Evolutionary conservation across 2,329 filamentous ascomycete genomes (phyloP).

Genomic region (Phyllosticta capitalensis): DNA sequence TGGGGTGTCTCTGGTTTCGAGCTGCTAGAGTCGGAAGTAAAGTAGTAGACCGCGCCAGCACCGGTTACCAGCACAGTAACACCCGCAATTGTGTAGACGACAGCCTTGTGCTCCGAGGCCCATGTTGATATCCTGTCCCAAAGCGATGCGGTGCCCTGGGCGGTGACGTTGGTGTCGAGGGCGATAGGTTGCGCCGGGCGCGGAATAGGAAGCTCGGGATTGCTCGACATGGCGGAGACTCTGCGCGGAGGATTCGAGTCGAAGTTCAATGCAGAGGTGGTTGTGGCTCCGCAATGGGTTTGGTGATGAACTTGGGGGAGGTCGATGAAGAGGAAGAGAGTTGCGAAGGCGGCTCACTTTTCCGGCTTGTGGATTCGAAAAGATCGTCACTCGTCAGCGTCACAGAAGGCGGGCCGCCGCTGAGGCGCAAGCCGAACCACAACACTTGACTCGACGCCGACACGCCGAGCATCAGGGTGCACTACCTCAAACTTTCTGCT

Average conservation of each 20-base stretch:
- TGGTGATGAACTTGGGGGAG: background rate
- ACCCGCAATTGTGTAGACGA: conserved; percentile 93
- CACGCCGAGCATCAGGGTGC: background rate
- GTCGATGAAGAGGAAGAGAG: conserved; percentile 7
- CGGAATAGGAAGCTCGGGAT: conserved; percentile 23
- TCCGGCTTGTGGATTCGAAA: conserved; percentile 2
- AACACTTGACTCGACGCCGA: conserved; percentile 3
- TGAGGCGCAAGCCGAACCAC: conserved; percentile 2
- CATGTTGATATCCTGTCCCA: conserved; percentile 88
- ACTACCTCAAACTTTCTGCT: background rate
- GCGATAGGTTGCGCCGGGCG: conserved; percentile 10
- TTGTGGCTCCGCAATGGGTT: background rate
- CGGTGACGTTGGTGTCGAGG: conserved; percentile 20
- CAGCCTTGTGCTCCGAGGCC: conserved; percentile 90
- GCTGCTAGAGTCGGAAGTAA: conserved; percentile 49
- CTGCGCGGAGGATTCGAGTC: background rate
- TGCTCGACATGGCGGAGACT: conserved; percentile 30
- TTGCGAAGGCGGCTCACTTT: conserved; percentile 10
- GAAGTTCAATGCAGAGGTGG: background rate
- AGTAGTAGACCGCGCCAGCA: conserved; percentile 87
- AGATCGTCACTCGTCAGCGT: conserved; percentile 5
- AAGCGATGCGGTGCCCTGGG: conserved; percentile 49
- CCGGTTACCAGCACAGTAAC: conserved; percentile 85
- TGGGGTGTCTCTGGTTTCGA: conserved; percentile 24
- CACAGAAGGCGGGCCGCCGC: background rate